These are phyloP conservation scores for Pichia sp. DNA, from an alignment of 1,139 yeast genomes.

Conservation along the genomic window DNA sequence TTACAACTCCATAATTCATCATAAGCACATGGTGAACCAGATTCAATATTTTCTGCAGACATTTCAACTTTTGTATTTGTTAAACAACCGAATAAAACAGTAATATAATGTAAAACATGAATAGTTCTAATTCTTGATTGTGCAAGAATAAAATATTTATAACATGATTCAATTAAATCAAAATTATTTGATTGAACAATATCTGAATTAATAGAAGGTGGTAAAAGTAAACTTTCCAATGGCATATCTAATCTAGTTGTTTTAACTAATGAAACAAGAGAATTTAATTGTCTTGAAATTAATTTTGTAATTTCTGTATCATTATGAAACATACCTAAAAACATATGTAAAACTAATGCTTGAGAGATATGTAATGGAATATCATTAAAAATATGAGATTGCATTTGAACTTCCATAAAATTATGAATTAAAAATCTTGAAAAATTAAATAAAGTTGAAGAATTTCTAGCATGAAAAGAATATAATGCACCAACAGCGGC, in stretches of 20 bases:
- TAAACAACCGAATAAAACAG: constrained; percentile 63
- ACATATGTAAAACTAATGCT: constrained; percentile 71
- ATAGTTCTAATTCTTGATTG: constrained; percentile 85
- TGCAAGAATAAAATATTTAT: constrained; percentile 69
- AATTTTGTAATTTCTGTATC: constrained; percentile 67
- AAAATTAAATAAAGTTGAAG: constrained; percentile 69
- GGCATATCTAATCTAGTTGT: constrained; percentile 73
- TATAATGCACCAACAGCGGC: constrained; percentile 87
- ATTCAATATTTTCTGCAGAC: constrained; percentile 53
- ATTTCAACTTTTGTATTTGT: constrained; percentile 57
- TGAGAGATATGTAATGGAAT: constrained; percentile 90
- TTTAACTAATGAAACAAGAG: constrained; percentile 72
- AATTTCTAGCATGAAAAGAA: constrained; percentile 72
- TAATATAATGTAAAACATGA: constrained; percentile 68
- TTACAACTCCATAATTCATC: constrained; percentile 68
- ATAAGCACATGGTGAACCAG: constrained; percentile 69
- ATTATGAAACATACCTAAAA: constrained; percentile 76
- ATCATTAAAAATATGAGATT: constrained; percentile 44
- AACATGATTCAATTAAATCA: constrained; percentile 45
- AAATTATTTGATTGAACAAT: constrained; percentile 24
- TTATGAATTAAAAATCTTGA: constrained; percentile 74
- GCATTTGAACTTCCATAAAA: constrained; percentile 57
- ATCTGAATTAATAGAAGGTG: constrained; percentile 44
- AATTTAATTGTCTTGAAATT: constrained; percentile 69
- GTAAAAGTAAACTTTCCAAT: constrained; percentile 52